Evolutionary conservation across 2,329 filamentous ascomycete genomes (phyloP).

Genomic region (Fusarium brachygibbosum): DNA sequence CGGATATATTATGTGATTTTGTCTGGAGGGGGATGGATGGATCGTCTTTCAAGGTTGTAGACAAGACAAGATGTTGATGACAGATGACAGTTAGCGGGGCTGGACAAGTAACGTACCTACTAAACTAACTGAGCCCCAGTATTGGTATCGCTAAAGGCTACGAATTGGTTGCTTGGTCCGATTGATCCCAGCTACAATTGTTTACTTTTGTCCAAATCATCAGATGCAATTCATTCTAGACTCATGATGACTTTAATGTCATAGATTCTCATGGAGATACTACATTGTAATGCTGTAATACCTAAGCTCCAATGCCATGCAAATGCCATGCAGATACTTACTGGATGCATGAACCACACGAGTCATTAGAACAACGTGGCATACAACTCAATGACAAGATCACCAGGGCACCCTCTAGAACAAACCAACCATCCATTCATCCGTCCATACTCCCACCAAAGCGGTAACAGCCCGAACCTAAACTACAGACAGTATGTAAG

Average conservation of each 20-base stretch:
- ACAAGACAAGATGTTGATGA: conserved; percentile 18
- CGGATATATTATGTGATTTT: conserved; percentile 29
- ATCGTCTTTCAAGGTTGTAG: not conserved
- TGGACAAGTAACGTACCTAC: not conserved
- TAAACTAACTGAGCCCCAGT: conserved; percentile 21
- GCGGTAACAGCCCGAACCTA: no score
- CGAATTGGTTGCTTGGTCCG: not conserved
- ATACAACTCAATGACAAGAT: conserved; percentile 3
- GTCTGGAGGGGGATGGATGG: not conserved
- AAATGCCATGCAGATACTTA: not conserved
- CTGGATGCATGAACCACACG: conserved; percentile 14
- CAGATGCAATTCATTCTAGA: not conserved
- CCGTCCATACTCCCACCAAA: not conserved
- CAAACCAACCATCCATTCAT: no score
- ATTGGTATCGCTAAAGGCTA: not conserved
- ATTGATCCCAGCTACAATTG: not conserved
- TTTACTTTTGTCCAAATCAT: not conserved
- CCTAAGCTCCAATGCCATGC: not conserved
- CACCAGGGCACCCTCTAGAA: no score
- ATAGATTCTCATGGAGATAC: no score
- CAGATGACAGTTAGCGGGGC: conserved; percentile 29
- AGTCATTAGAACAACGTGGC: conserved; percentile 1
- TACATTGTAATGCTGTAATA: no score
- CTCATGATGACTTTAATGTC: not conserved
- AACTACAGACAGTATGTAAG: not conserved